Evolutionary conservation across 2,329 filamentous ascomycete genomes (phyloP), one percentile per base, ranked within the genome.

Genomic region (Teratosphaeriaceae sp.): DNA sequence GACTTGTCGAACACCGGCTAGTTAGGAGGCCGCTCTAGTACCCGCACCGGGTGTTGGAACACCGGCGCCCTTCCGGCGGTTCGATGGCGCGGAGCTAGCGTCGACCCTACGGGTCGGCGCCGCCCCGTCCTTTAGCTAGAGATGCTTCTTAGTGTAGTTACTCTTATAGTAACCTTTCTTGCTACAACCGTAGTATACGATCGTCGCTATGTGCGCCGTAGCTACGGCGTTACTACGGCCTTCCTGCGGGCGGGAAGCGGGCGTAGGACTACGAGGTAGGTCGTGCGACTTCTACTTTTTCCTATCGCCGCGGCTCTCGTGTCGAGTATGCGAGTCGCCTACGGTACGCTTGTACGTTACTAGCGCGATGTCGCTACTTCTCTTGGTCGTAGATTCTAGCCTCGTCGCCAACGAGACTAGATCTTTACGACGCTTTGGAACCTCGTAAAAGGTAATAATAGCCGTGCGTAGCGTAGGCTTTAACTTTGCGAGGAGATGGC

Each of bases 401-500:
- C 19, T 12, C 3, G 22, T 38, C 5, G n/a, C 19, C 11, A 38
- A 21, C 8, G 35, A 38, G 11, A 38, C 19, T 22, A 38, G n/a
- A n/a, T 38, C 35, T 23, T 38, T n/a, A 4, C 19, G 19, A 6
- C 22, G 3, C 5, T 6, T 23, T 23, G 15, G 35, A 5, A 38
- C 22, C 20, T 4, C n/a, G 7, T 38, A 38, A n/a, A 23, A 38
- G 4, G 22, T 23, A 26, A 38, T 23, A 23, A 38, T 23, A 5
- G 19, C 35, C 24, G n/a, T 38, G 24, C 22, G 22, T 15, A 38
- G 20, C 22, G 22, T 24, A 38, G 35, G 35, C 35, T 26, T 38
- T 38, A 38, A 16, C 35, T 38, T 38, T 38, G 19, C 19, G 19
- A 38, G 35, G 22, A 38, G 35, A 24, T 38, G 24, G 22, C 35